Evolutionary conservation across 352 stramenopile species (phyloP).

Genomic region (Plasmopara muralis): DNA sequence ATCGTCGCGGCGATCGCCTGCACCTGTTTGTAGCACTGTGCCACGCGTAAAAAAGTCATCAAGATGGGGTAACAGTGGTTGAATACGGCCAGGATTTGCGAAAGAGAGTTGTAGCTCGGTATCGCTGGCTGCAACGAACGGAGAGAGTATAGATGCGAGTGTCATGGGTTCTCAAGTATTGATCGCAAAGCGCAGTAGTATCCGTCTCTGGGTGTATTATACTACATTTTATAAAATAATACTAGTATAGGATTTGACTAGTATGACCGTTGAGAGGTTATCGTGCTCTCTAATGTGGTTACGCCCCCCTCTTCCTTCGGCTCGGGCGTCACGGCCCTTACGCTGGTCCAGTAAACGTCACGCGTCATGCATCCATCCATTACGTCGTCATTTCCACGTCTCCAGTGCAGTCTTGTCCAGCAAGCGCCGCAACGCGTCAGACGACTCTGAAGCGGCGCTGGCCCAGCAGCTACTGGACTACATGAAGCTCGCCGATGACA

Average conservation of each 20-base stretch:
- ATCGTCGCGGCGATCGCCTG: neutral
- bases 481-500: constrained; percentile 37
- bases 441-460: constrained; percentile 48
- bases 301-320: neutral
- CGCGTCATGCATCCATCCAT: neutral
- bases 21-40: constrained; percentile 11
- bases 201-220: neutral
- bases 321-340: neutral
- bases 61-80: constrained; percentile 17
- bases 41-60: constrained; percentile 31
- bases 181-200: too few relatives aligned
- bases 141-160: constrained; percentile 1
- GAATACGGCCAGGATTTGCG: neutral
- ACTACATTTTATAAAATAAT: neutral
- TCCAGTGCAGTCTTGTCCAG: constrained; percentile 3
- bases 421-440: constrained; percentile 12
- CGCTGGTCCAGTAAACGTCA: neutral
- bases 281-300: neutral
- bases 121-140: constrained; percentile 6
- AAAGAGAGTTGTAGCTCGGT: constrained; percentile 10
- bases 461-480: constrained; percentile 71
- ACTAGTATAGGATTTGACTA: neutral
- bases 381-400: constrained; percentile 5
- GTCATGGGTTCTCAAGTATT: constrained; percentile 2
- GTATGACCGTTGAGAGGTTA: neutral